Conservation (phyloP, 2,329 filamentous ascomycete species). For the Tolypocladium pustulatum region DNA sequence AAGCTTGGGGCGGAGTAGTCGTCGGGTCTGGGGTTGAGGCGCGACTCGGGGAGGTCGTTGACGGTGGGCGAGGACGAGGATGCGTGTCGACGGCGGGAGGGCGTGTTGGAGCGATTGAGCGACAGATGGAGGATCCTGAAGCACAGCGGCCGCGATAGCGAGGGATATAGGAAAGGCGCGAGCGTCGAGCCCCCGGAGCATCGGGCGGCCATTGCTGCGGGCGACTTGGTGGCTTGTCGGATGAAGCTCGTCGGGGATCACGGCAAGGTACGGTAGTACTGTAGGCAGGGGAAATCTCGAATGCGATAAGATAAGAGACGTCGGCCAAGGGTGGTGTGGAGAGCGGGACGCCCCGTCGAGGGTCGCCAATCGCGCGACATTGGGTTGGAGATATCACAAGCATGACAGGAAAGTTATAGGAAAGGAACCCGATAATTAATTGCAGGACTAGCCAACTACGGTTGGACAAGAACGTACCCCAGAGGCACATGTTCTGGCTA, state of each 20-base stretch:
- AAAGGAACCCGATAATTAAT: too few relatives aligned
- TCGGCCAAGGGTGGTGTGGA: not conserved
- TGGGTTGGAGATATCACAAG: too few relatives aligned
- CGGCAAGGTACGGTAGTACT: too few relatives aligned
- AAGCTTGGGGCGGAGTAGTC: constrained; percentile 80
- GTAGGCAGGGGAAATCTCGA: not conserved
- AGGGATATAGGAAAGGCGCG: constrained; percentile 38
- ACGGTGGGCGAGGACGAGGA: constrained; percentile 16
- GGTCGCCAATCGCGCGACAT: too few relatives aligned
- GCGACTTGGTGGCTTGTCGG: not conserved
- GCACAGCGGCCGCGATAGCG: constrained; percentile 23
- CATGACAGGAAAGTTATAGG: too few relatives aligned
- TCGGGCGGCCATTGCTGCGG: constrained; percentile 15
- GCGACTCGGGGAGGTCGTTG: constrained; percentile 35
- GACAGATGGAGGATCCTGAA: constrained; percentile 12
- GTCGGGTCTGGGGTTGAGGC: constrained; percentile 71
- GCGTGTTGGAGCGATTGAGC: not conserved
- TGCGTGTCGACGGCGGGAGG: constrained; percentile 8
- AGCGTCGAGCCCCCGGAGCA: constrained; percentile 15
- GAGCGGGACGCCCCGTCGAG: too few relatives aligned
- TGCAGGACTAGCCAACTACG: too few relatives aligned
- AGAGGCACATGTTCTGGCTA: too few relatives aligned
- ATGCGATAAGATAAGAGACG: not conserved
- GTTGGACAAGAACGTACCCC: too few relatives aligned
- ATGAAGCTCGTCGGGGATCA: not conserved